These are phyloP conservation scores for Leccinum aurantiacum DNA, from an alignment of 768 basidiomycete genomes.

Conservation along the genomic window DNA sequence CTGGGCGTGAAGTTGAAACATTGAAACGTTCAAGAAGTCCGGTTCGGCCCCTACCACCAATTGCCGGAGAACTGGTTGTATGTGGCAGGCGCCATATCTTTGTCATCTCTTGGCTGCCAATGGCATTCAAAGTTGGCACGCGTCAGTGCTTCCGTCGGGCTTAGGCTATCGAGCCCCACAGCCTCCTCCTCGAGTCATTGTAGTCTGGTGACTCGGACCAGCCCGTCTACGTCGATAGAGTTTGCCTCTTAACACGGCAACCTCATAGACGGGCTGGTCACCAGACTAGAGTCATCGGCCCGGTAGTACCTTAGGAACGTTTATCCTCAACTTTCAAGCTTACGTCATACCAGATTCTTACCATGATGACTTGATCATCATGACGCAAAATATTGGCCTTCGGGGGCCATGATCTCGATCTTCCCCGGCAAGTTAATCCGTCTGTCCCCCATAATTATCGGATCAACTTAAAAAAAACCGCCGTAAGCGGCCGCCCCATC, in stretches of 20 bases:
- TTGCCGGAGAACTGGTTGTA: too few species aligned
- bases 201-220: too few species aligned
- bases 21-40: too few species aligned
- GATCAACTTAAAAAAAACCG: slow-evolving; percentile 8
- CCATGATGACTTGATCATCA: too few species aligned
- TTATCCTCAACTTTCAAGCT: too few species aligned
- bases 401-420: background rate
- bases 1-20: too few species aligned
- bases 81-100: background rate
- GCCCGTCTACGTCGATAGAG: too few species aligned
- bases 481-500: slow-evolving; percentile 1
- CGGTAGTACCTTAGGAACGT: background rate
- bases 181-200: background rate
- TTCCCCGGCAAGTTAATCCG: background rate
- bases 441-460: slow-evolving; percentile 4
- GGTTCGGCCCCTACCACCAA: too few species aligned
- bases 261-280: too few species aligned
- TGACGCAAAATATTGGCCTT: background rate
- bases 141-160: background rate
- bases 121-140: background rate
- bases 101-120: background rate
- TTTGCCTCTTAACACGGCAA: too few species aligned
- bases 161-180: background rate
- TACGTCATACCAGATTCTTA: too few species aligned
- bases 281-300: too few species aligned